Base-by-base conservation (phyloP, 2,329 filamentous ascomycete species). In the Beauveria medogensis region DNA sequence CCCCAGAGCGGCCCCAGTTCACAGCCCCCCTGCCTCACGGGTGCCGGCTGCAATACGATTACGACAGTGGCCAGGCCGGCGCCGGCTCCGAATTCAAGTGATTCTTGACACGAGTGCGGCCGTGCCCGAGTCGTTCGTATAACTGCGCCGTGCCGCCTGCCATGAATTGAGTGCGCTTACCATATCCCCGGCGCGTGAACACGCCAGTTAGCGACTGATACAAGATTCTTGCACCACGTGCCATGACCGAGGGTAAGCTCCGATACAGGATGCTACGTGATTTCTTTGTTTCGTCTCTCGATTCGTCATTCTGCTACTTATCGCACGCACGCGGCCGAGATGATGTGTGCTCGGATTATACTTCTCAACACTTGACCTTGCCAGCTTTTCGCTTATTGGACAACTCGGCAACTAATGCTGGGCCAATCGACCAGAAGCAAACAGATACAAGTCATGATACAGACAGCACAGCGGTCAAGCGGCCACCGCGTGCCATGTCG, bases 1-100 rank as follows among this genome's bases (percentile, higher is more conserved):
- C 24, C 47, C 56, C 56, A 59, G 56, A 52, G 22, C 47, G 30
- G 56, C 37, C 47, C 55, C 56, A 52, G 46, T 34, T 41, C 30
- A 41, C 22, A 37, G 34, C 34, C 55, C 44, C 22, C 28, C 34
- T 51, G 22, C 44, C 37, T 43, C 54, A 47, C 26, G 54, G 24
- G 40, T 57, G 44, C 30, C 18, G 18, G 9, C 26, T 26, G 40
- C 22, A 10, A 40, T 59, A 59, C 56, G 47, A 59, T 37, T 52
- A 59, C 56, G 56, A 59, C 6, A 14, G 34, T 6, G 12, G 34
- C 12, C 34, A 16, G 34, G 34, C 34, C 34, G 20, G 20, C 51
- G 34, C 51, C 51, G 34, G 51, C 20, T 54, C 51, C 51, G 51
- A 54, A n/a, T 8, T 1, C 8, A 28, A 14, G 20, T 18, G 18